Evolutionary conservation across 129 eudicot genomes (phyloP).

Genomic region (Mikania micrantha): DNA sequence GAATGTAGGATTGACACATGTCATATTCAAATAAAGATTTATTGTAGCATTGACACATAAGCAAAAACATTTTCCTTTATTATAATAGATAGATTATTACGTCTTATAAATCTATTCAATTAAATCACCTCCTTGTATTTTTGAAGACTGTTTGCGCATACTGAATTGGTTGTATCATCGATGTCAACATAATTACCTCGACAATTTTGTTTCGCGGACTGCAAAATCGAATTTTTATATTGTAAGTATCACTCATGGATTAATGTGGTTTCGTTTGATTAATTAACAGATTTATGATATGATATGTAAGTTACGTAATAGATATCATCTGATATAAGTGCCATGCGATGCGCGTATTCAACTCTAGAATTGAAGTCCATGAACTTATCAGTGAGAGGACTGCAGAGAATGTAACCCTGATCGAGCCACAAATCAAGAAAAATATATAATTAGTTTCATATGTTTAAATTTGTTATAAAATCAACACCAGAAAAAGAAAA

Average conservation of each 20-base stretch:
- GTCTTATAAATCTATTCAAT: background rate
- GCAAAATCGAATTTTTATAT: background rate
- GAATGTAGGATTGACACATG: too few species aligned
- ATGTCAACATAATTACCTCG: conserved; percentile 21
- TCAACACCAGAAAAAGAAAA: too few species aligned
- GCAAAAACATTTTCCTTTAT: too few species aligned
- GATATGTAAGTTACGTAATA: conserved; percentile 14
- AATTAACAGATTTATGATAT: background rate
- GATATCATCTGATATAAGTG: conserved; percentile 33
- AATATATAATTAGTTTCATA: background rate
- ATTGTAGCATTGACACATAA: too few species aligned
- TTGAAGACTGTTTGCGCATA: conserved; percentile 18
- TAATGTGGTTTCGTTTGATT: background rate
- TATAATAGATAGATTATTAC: too few species aligned
- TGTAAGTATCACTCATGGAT: background rate
- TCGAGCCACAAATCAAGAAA: background rate
- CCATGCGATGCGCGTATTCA: conserved; percentile 30
- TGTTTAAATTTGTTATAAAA: too few species aligned
- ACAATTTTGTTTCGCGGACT: conserved; percentile 22
- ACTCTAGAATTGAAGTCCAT: conserved; percentile 30
- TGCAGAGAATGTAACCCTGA: conserved; percentile 37
- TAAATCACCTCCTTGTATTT: conserved; percentile 21
- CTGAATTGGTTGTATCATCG: background rate
- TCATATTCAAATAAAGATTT: too few species aligned
- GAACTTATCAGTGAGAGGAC: conserved; percentile 27